Percentiles rank a stretch among this genome's conserved stretches.
These are phyloP conservation scores for Diaporthe humulicola DNA, from an alignment of 2,329 filamentous ascomycete species.

Conservation along the genomic window DNA sequence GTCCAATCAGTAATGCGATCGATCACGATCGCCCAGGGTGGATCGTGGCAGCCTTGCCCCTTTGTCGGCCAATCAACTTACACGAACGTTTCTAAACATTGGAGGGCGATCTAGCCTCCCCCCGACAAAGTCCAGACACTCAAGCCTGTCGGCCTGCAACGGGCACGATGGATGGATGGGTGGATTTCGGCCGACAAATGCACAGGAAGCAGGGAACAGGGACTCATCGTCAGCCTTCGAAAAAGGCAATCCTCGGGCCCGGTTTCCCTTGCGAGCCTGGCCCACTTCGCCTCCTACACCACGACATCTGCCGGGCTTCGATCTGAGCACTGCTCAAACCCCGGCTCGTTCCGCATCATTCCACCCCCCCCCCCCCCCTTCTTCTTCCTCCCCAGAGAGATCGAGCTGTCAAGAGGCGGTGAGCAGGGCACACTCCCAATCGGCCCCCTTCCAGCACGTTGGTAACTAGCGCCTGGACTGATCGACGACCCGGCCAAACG, in stretches of 20 bases:
- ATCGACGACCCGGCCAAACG: constrained; percentile 10
- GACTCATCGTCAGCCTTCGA: background rate
- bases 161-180: background rate
- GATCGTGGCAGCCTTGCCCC: constrained; percentile 26
- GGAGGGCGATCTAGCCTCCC: background rate
- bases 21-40: background rate
- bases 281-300: too few species aligned
- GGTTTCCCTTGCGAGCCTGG: background rate
- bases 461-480: background rate
- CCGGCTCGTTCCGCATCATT: background rate
- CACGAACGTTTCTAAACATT: constrained; percentile 21
- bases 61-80: constrained; percentile 35
- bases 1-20: background rate
- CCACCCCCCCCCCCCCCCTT: background rate
- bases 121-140: background rate
- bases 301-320: constrained; percentile 15
- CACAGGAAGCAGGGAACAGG: background rate
- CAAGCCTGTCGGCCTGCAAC: background rate
- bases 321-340: background rate
- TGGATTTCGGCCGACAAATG: background rate
- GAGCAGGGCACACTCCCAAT: background rate
- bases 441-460: background rate
- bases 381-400: too few species aligned
- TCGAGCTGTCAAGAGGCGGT: background rate
- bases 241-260: background rate